A percentile compares a stretch with the other conserved stretches of the same genome.
Conservation (phyloP, 495 filamentous ascomycete species). For the Articulospora tetracladia region DNA sequence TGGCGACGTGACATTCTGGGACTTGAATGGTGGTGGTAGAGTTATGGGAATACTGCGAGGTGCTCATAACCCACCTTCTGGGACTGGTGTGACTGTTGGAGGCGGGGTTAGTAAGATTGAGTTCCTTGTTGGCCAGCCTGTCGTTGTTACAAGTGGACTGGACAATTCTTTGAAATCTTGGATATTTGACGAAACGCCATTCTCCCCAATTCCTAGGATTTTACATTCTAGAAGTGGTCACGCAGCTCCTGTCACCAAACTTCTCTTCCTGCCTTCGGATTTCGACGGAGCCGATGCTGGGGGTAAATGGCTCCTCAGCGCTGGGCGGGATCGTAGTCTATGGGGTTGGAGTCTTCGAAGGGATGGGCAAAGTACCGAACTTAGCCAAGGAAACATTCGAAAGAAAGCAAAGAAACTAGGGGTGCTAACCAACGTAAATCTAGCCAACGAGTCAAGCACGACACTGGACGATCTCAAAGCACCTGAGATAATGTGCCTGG, state of each 20-base stretch:
- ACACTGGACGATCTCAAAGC: constrained; percentile 77
- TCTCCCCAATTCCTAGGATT: constrained; percentile 76
- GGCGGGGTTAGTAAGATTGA: constrained; percentile 73
- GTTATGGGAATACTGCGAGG: constrained; percentile 77
- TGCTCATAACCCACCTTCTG: constrained; percentile 72
- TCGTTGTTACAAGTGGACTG: constrained; percentile 82
- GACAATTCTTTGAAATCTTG: constrained; percentile 94
- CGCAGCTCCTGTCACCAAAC: constrained; percentile 71
- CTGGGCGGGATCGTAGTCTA: constrained; percentile 79
- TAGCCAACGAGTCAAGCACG: constrained; percentile 47
- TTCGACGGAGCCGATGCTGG: constrained; percentile 83
- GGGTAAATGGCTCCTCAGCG: constrained; percentile 93
- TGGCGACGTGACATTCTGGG: constrained; percentile 94
- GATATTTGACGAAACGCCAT: constrained; percentile 88
- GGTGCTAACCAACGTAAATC: constrained; percentile 46
- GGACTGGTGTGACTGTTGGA: constrained; percentile 31
- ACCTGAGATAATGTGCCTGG: constrained; percentile 83
- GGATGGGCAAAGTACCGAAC: constrained; percentile 88
- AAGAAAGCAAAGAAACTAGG: constrained; percentile 83
- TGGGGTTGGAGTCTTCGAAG: constrained; percentile 95
- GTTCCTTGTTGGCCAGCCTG: constrained; percentile 86
- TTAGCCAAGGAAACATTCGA: constrained; percentile 82
- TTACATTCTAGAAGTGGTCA: constrained; percentile 85
- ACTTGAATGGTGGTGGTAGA: constrained; percentile 81
- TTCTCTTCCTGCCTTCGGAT: constrained; percentile 78